These are phyloP conservation scores for Clitocybe nebularis DNA, from an alignment of 1,284 basidiomycete species.

Conservation along the genomic window DNA sequence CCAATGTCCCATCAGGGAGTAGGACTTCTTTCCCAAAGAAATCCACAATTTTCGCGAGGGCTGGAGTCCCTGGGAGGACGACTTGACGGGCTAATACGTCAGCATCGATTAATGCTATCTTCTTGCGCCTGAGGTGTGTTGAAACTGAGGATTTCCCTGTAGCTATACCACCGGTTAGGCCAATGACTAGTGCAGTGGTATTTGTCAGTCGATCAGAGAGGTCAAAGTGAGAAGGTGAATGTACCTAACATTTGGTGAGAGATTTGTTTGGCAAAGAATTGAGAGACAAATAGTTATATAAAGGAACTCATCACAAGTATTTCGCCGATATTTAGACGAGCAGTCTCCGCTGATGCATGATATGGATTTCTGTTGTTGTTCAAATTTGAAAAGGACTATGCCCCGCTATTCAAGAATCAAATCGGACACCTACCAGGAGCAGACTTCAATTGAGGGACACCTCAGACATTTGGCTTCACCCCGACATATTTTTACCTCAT, in stretches of 20 bases:
- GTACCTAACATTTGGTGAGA: conserved; percentile 14
- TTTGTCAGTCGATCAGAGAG: conserved; percentile 1
- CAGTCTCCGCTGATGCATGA: no score
- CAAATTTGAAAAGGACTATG: no score
- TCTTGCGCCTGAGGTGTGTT: conserved; percentile 55
- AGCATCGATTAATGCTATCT: conserved; percentile 87
- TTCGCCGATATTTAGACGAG: background rate
- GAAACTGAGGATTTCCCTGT: conserved; percentile 96
- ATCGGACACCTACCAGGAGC: no score
- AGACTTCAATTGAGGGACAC: no score
- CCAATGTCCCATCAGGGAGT: conserved; percentile 65
- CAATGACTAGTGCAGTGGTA: conserved; percentile 64
- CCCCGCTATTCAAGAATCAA: no score
- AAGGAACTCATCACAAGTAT: background rate
- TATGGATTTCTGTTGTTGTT: no score
- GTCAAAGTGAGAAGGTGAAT: background rate
- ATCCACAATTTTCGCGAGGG: conserved; percentile 62
- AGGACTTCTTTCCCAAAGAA: conserved; percentile 76
- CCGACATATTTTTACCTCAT: no score
- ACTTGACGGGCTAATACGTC: conserved; percentile 88
- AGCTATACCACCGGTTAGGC: conserved; percentile 94
- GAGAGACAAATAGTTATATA: background rate
- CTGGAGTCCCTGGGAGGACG: conserved; percentile 81
- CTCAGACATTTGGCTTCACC: no score
- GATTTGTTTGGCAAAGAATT: background rate